Percentiles rank a stretch among this genome's conserved stretches.
Conservation (phyloP, 805 yeast genomes). For the Pichia ethanolica region DNA sequence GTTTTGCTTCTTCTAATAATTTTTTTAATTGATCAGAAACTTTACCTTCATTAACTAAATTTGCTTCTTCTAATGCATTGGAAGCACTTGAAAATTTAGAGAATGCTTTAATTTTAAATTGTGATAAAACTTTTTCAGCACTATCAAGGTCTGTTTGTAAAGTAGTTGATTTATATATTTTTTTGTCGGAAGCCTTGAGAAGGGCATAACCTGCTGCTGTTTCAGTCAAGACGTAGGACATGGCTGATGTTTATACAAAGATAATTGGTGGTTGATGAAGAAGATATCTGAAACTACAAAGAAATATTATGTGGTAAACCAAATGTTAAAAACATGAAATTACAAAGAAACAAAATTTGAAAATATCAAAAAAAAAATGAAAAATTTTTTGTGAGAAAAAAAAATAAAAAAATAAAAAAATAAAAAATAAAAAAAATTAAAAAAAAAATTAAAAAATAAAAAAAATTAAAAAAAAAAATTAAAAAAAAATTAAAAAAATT, state of each 20-base stretch:
- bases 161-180: conserved; percentile 78
- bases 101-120: conserved; percentile 91
- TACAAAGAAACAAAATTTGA: too few relatives aligned
- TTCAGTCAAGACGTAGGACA: conserved; percentile 91
- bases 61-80: conserved; percentile 92
- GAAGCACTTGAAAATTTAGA: conserved; percentile 94
- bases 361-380: not conserved
- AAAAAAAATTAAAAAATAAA: not conserved
- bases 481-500: not conserved
- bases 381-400: conserved; percentile 1
- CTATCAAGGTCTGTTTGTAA: conserved; percentile 71
- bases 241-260: conserved; percentile 16
- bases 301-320: not conserved
- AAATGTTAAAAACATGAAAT: too few relatives aligned
- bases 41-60: conserved; percentile 85
- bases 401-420: not conserved
- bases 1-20: conserved; percentile 66
- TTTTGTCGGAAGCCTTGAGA: conserved; percentile 95
- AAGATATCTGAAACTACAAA: not conserved
- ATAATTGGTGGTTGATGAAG: too few relatives aligned
- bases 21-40: conserved; percentile 79
- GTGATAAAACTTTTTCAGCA: conserved; percentile 78
- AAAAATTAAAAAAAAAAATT: not conserved
- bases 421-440: not conserved
- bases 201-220: conserved; percentile 99